Conservation (phyloP, 768 basidiomycete genomes). For the Rhizopogon sp. region DNA sequence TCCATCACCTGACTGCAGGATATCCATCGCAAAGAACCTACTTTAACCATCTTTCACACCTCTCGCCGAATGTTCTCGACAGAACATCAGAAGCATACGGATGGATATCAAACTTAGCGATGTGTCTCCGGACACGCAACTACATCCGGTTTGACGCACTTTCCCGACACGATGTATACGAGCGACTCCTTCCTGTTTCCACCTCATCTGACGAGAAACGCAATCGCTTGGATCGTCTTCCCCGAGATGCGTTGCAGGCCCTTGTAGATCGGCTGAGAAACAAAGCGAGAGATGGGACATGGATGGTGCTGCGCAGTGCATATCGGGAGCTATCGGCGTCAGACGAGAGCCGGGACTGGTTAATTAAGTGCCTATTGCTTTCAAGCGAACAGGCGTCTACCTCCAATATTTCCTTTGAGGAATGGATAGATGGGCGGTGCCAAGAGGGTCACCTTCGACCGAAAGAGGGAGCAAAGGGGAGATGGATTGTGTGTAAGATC, state of each 20-base stretch:
- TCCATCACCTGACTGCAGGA: constrained; percentile 50
- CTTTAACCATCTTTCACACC: constrained; percentile 15
- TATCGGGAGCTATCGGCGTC: constrained; percentile 54
- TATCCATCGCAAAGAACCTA: constrained; percentile 67
- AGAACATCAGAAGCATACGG: constrained; percentile 26
- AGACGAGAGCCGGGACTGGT: constrained; percentile 40
- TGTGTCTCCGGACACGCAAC: constrained; percentile 48
- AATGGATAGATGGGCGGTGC: constrained; percentile 48
- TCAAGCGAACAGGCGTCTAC: constrained; percentile 27
- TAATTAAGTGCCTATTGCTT: constrained; percentile 44
- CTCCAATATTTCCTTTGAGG: constrained; percentile 30
- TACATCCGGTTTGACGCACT: constrained; percentile 48
- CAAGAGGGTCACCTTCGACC: constrained; percentile 42
- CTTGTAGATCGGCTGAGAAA: constrained; percentile 44
- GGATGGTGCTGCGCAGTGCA: constrained; percentile 54
- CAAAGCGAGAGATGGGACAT: constrained; percentile 50
- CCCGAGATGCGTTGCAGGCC: constrained; percentile 36
- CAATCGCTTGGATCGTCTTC: constrained; percentile 16
- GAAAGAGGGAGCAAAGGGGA: constrained; percentile 50
- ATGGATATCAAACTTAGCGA: constrained; percentile 54
- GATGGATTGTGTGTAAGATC: constrained; percentile 59
- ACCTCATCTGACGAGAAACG: constrained; percentile 1
- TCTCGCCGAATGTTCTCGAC: constrained; percentile 32
- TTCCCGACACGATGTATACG: constrained; percentile 27
- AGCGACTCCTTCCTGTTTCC: constrained; percentile 12